phyloP scores from a whole-genome alignment of 2,329 filamentous ascomycete species.

The Xylaria sp. region DNA sequence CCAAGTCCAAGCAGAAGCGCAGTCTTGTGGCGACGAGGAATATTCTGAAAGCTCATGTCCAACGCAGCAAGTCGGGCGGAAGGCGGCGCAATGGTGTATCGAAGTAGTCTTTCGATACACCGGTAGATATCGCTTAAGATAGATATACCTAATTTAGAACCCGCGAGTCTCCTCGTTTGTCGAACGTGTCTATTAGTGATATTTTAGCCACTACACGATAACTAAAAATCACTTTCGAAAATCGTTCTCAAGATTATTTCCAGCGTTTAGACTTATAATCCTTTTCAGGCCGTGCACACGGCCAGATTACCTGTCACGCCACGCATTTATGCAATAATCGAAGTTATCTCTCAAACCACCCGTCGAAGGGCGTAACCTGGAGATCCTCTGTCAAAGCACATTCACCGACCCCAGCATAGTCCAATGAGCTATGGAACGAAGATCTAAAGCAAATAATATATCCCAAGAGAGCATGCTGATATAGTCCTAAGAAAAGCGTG shows the following conservation, averaged over 20 bases:
- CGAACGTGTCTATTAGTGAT: not conserved
- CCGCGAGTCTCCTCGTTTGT: not conserved
- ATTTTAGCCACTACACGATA: too few relatives aligned
- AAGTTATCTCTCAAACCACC: conserved; percentile 6
- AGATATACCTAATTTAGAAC: not conserved
- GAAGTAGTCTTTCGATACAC: conserved; percentile 22
- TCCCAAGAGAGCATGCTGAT: not conserved
- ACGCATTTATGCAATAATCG: conserved; percentile 23
- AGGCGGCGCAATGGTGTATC: conserved; percentile 73
- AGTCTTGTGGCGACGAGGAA: conserved; percentile 87
- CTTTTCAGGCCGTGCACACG: not conserved
- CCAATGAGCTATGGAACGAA: not conserved
- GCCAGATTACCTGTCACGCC: not conserved
- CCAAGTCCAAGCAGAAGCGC: conserved; percentile 93
- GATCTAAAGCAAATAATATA: too few relatives aligned
- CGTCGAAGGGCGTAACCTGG: not conserved
- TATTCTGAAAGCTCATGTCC: conserved; percentile 82
- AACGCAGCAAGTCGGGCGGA: conserved; percentile 85
- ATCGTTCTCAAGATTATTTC: not conserved
- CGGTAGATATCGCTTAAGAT: not conserved
- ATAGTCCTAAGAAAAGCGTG: too few relatives aligned
- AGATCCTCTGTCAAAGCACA: not conserved
- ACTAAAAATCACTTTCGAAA: not conserved
- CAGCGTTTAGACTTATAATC: not conserved
- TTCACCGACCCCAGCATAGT: not conserved